These are phyloP conservation scores for Oxalis stricta DNA, from an alignment of 441 rosid species.

Conservation along the genomic window DNA sequence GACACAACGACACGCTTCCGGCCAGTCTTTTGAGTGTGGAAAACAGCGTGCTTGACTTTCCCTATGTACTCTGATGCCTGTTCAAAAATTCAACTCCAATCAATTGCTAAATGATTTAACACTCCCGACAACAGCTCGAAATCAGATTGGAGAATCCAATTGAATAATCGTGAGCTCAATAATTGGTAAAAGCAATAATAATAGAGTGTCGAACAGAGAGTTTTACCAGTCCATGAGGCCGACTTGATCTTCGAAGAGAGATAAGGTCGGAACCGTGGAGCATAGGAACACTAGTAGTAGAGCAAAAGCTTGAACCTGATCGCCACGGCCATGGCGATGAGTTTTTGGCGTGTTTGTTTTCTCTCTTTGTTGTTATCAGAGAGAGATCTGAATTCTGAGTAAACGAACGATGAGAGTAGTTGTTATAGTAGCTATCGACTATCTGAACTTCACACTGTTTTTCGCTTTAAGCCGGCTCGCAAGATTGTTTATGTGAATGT, in stretches of 20 bases:
- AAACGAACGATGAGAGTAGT: no score
- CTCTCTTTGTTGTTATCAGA: neutral
- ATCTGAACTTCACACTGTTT: no score
- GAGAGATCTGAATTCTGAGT: constrained; percentile 19
- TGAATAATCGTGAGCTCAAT: no score
- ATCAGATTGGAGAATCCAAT: no score
- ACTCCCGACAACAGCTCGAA: no score
- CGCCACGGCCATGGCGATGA: constrained; percentile 41
- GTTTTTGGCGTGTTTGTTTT: neutral
- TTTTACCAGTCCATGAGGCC: constrained; percentile 93
- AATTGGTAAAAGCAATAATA: no score
- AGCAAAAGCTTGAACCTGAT: constrained; percentile 29
- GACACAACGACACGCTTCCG: constrained; percentile 90
- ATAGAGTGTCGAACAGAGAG: no score
- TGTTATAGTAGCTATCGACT: no score
- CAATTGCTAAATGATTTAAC: no score
- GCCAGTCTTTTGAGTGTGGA: constrained; percentile 96
- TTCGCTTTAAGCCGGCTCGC: no score
- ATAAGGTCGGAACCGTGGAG: constrained; percentile 20
- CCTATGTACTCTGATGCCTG: constrained; percentile 91
- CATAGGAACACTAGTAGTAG: constrained; percentile 28
- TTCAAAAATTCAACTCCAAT: constrained; percentile 1
- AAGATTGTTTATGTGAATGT: no score
- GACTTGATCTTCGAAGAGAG: constrained; percentile 93
- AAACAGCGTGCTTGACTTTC: constrained; percentile 90